These are phyloP conservation scores for Nemania sp. DNA, from an alignment of 2,329 filamentous ascomycete species.

Conservation along the genomic window DNA sequence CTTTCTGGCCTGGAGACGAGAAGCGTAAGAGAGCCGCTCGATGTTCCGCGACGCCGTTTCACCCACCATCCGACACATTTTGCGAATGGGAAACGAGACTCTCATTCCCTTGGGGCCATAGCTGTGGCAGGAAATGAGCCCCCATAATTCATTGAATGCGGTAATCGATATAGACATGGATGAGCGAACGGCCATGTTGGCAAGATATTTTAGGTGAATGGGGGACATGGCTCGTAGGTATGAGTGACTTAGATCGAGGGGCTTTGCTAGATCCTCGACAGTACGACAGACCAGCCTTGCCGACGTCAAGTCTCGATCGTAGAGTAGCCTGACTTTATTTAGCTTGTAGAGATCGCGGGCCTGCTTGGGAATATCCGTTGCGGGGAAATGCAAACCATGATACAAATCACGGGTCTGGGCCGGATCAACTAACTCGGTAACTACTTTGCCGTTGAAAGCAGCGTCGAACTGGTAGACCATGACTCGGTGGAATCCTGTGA, in stretches of 20 bases:
- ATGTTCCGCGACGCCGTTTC: constrained; percentile 90
- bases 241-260: constrained; percentile 84
- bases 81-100: constrained; percentile 90
- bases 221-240: constrained; percentile 92
- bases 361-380: constrained; percentile 86
- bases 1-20: constrained; percentile 85
- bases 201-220: constrained; percentile 87
- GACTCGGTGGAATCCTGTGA: constrained; percentile 91
- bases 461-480: constrained; percentile 95
- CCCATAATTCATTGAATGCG: constrained; percentile 87
- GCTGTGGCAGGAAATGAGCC: constrained; percentile 85
- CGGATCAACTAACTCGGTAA: constrained; percentile 87
- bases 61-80: constrained; percentile 89
- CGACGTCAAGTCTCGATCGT: constrained; percentile 84
- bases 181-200: constrained; percentile 90
- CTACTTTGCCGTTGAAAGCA: constrained; percentile 84
- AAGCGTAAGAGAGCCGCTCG: constrained; percentile 87
- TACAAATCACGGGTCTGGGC: constrained; percentile 84
- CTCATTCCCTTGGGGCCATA: constrained; percentile 84
- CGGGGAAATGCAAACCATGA: constrained; percentile 89
- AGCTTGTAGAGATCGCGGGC: constrained; percentile 89
- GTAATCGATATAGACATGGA: constrained; percentile 97
- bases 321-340: constrained; percentile 89
- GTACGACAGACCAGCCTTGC: constrained; percentile 85
- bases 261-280: constrained; percentile 76